Percentiles rank a stretch among this genome's conserved stretches.
These are phyloP conservation scores for Cryptococcus sp. DNA, from an alignment of 1,284 basidiomycete species.

Conservation along the genomic window DNA sequence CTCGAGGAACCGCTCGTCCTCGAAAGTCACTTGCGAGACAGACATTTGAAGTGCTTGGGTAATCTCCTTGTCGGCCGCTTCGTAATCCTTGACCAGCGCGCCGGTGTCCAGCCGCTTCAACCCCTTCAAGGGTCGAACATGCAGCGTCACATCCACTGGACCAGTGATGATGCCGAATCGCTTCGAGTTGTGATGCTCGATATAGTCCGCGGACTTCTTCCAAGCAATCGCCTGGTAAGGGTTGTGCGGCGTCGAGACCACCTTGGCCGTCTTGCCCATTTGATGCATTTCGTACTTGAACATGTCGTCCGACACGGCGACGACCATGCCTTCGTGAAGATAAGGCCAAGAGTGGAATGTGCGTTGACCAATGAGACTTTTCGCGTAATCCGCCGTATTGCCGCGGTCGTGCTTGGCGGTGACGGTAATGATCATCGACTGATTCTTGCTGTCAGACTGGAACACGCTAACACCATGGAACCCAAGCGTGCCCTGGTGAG, in stretches of 20 bases:
- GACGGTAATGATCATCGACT: conserved; percentile 88
- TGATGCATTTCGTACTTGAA: conserved; percentile 80
- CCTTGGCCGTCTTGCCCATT: conserved; percentile 60
- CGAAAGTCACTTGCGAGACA: conserved; percentile 73
- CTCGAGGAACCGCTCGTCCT: conserved; percentile 83
- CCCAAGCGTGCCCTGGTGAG: conserved; percentile 72
- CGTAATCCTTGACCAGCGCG: conserved; percentile 93
- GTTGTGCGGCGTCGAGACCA: conserved; percentile 71
- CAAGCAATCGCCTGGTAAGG: conserved; percentile 67
- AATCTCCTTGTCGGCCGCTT: conserved; percentile 73
- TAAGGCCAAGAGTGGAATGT: conserved; percentile 92
- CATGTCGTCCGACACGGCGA: conserved; percentile 80
- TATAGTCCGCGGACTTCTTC: conserved; percentile 75
- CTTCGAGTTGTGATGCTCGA: conserved; percentile 87
- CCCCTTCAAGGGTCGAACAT: conserved; percentile 84
- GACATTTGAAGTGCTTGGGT: conserved; percentile 85
- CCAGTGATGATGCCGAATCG: conserved; percentile 84
- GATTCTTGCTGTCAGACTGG: conserved; percentile 83
- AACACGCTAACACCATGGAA: conserved; percentile 93
- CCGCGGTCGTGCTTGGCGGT: conserved; percentile 70
- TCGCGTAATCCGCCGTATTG: conserved; percentile 73
- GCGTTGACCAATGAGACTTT: conserved; percentile 71
- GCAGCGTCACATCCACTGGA: conserved; percentile 73
- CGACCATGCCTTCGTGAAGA: conserved; percentile 85
- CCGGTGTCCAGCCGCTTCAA: conserved; percentile 85